phyloP scores from a whole-genome alignment of 2,329 filamentous ascomycete species.

The Ramichloridium luteum region DNA sequence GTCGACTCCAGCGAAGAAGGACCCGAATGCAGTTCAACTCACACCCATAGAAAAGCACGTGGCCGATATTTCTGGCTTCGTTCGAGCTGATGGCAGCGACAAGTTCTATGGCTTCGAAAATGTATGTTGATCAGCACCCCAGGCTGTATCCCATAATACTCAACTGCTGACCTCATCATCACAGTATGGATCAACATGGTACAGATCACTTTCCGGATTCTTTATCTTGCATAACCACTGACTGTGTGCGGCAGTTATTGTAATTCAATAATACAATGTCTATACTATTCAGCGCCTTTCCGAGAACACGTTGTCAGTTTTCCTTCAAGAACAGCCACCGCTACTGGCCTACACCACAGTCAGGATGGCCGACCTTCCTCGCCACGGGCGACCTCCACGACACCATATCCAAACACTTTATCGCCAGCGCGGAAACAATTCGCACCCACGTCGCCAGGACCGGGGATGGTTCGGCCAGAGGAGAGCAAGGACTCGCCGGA shows the following conservation, averaged over 20 bases:
- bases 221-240: conserved; percentile 3
- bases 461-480: conserved; percentile 56
- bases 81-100: conserved; percentile 81
- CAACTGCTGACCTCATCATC: conserved; percentile 2
- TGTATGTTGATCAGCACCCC: conserved; percentile 44
- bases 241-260: conserved; percentile 76
- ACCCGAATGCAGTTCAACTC: conserved; percentile 43
- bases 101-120: conserved; percentile 99
- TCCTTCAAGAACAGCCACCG: conserved; percentile 57
- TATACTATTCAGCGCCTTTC: conserved; percentile 91
- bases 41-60: conserved; percentile 64
- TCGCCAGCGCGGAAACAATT: conserved; percentile 35
- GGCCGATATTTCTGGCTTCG: conserved; percentile 64
- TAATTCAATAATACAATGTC: conserved; percentile 94
- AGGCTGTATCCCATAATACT: conserved; percentile 1
- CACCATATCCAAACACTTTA: conserved; percentile 23
- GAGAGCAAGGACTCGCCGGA: conserved; percentile 92
- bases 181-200: conserved; percentile 97
- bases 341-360: conserved; percentile 47
- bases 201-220: conserved; percentile 25
- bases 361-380: conserved; percentile 18
- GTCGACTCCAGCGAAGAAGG: conserved; percentile 44
- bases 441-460: conserved; percentile 42
- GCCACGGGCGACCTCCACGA: conserved; percentile 26
- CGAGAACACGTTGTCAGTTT: conserved; percentile 90